Percentiles rank a stretch among this genome's conserved stretches.
Conservation (phyloP, 1,284 basidiomycete genomes). For the Pisolithus thermaeus region DNA sequence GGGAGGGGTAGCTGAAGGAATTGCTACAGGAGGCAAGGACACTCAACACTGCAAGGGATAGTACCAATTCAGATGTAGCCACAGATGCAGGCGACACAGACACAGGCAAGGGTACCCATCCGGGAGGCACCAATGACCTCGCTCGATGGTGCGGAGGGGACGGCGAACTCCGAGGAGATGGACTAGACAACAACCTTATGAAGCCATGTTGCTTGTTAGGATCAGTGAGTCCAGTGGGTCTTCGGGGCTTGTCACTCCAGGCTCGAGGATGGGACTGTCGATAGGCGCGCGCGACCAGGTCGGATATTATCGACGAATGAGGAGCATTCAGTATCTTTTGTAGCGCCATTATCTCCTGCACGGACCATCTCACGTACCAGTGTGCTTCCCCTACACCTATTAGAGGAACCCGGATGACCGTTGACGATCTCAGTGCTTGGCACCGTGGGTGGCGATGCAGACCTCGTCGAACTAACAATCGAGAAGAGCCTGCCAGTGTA, state of each 20-base stretch:
- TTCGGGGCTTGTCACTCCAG: too few species aligned
- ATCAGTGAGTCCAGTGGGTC: neutral
- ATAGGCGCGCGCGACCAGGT: too few species aligned
- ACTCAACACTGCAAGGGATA: too few species aligned
- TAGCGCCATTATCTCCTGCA: neutral
- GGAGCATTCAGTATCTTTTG: neutral
- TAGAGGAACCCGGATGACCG: constrained; percentile 9
- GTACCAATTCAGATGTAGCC: too few species aligned
- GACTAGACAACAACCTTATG: constrained; percentile 11
- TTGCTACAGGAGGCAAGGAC: neutral
- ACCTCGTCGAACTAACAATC: constrained; percentile 18
- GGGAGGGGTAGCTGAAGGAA: neutral
- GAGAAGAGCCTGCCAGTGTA: constrained; percentile 26
- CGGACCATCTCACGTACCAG: constrained; percentile 16
- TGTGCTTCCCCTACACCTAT: constrained; percentile 11
- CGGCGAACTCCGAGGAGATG: neutral
- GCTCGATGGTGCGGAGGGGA: too few species aligned
- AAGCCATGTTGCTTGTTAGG: constrained; percentile 16
- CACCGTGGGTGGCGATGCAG: constrained; percentile 1
- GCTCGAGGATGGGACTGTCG: too few species aligned
- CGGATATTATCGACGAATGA: too few species aligned
- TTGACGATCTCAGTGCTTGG: constrained; percentile 6
- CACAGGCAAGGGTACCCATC: too few species aligned
- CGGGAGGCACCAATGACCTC: too few species aligned
- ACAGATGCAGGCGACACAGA: too few species aligned